Base-by-base conservation (phyloP, 2,329 filamentous ascomycete species). In the Colletotrichum destructivum region DNA sequence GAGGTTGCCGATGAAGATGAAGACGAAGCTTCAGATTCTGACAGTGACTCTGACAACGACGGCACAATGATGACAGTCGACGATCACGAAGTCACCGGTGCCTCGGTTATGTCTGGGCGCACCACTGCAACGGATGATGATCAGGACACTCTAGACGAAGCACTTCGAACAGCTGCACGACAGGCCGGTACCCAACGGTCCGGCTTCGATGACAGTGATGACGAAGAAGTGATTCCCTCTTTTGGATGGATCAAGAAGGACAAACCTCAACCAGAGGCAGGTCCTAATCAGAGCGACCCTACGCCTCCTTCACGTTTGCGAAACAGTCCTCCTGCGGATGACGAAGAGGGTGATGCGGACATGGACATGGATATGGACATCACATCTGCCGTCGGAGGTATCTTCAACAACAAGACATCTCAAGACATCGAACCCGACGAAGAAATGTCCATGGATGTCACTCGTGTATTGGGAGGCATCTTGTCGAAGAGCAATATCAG, bases 371-470 rank as follows among this genome's bases (percentile, higher is more conserved):
- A 85, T 11, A 89, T 89, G 88, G 88, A 90, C 40, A 85, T 90
- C 76, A 90, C 89, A 2, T 81, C 80, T 54, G 85, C 86, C 11
- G 82, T 90, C 55, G 89, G 89, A 4, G 84, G 87, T n/a, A 90
- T 90, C 54, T 77, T 88, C 13, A 46, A 35, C 23, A 66, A 55
- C 49, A 80, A 78, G 73, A 31, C 85, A 62, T 78, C 85, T 31
- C 79, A 83, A 6, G 85, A 88, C 15, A 51, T 63, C 15, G 79
- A 81, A 18, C 84, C 87, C 31, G 87, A 88, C 23, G 88, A 90
- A 74, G 94, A 95, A 49, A 91, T 97, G 87, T 96, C 94, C 26
- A 98, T 98, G 96, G 96, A 98, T 76, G 94, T 98, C 9, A 98
- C 96, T 2, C 90, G 90, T 66, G 94, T 90, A 11, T 86, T 97